Base-by-base conservation (phyloP, 148 eudicot genomes). In the Rhododendron kiyosumense region DNA sequence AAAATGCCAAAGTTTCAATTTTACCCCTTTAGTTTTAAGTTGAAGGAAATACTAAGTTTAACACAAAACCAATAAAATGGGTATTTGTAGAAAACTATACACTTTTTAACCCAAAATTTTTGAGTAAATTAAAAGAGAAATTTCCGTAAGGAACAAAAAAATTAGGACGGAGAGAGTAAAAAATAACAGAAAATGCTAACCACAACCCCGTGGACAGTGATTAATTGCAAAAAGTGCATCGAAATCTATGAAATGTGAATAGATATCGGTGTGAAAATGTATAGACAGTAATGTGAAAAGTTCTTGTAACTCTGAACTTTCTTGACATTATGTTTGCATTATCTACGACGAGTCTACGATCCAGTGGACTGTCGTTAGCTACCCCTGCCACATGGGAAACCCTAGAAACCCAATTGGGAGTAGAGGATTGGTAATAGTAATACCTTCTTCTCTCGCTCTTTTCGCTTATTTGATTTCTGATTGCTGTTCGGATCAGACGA, bases 401-500 rank as follows among this genome's bases (percentile, higher is more conserved):
- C 88, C 91, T 88, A 90, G 83, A 76, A 36, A 2, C 61, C 46
- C 59, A 82, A 59, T 38, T 82, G 51, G n/a, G 28, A 73, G 26
- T 13, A 48, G 28, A 8, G n/a, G 43, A 80, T 43, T 59, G 57
- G 11, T 20, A 28, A 4, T 8, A 73, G 17, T 54, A 24, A 3
- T 82, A 93, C 96, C 95, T 93, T 95, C 89, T 90, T 93, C 85
- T 94, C 98, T 86, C 93, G 88, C 86, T 93, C 98, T 87, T 95
- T 97, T 3, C 99, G 92, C 91, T 97, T 97, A 28, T 88, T 86
- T 13, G 90, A 81, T 85, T 90, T 95, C 86, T 88, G 92, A 89
- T 87, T 88, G 83, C 86, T 87, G 81, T 54, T 89, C 32, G 93
- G 91, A 86, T 88, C 89, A n/a, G 94, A 90, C 43, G 91, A 91